Evolutionary conservation across 139 green algal species (phyloP), one percentile per base, ranked within the genome.

Genomic region (Tetraselmis chui): DNA sequence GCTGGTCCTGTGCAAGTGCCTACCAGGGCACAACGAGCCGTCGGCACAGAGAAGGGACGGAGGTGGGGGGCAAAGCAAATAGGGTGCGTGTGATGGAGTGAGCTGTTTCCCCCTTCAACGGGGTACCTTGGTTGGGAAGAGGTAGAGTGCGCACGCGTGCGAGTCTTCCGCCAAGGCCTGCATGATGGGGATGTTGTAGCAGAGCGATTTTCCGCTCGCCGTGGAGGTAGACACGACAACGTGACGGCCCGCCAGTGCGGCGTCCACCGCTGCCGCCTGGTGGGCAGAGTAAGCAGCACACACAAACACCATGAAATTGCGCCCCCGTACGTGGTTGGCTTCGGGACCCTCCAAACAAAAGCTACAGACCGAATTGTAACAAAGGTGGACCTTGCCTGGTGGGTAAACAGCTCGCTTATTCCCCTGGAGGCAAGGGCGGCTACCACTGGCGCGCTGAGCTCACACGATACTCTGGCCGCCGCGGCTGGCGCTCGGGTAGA

Each of bases 41-140:
- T 76, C 82, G 82, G 32, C 79, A n/a, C 25, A 23, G 80, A 30
- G 22, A 75, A 79, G 76, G 80, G 80, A 24, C 75, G 28, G 24
- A 80, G 28, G 28, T n/a, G n/a, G n/a, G n/a, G n/a, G n/a, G n/a
- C 29, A n/a, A 80, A 28, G 29, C n/a, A 32, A 78, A 26, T 29
- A 30, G 28, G 28, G 77, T 23, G 26, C 76, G 24, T n/a, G 24
- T 23, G 24, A 81, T 82, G 79, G 31, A 11, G 27, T 23, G 29
- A 25, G n/a, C n/a, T n/a, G n/a, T n/a, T n/a, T n/a, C n/a, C n/a
- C n/a, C n/a, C n/a, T n/a, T n/a, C n/a, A n/a, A n/a, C n/a, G 45
- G 18, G 45, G 45, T 67, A 92, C 95, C 87, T 99, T 99, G 82
- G 96, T 99, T 30, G 96, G 96, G 81, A 98, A 99, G 82, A 98